Base-by-base conservation (phyloP, 2,329 filamentous ascomycete species). In the Tolypocladium nubicola region DNA sequence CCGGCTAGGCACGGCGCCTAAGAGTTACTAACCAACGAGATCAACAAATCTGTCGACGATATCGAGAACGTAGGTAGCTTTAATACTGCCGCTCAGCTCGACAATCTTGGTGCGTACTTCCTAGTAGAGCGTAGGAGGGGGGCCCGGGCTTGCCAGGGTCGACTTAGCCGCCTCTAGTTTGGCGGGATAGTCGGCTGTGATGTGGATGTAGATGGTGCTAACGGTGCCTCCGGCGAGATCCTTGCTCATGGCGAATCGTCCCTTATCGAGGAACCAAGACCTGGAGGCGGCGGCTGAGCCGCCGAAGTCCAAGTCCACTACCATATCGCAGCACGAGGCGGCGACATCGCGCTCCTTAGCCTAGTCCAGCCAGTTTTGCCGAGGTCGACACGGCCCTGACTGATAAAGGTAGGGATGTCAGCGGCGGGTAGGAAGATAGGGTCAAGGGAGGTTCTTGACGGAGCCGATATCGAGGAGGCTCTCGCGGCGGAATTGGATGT, bases 41-140 rank as follows among this genome's bases (percentile, higher is more conserved):
- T 99, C 94, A 52, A 99, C 91, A 70, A 99, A 97, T 54, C 93
- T 94, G 70, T 97, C 93, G 49, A 94, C 94, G 35, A 97, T 92
- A 56, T 94, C 94, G 56, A 99, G 78, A 23, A 94, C 93, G 70
- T 94, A 99, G 43, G 94, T 93, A 55, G 94, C 93, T 76, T 99
- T 94, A 39, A 99, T 94, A 79, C 93, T 97, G 19, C 94, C 94
- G 62, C 93, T 94, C 60, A 97, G 82, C 73, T 94, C 95, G 67
- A 96, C 90, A 66, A 99, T 91, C 68, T 90, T 91, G 11, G 94
- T 97, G 66, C 80, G 83, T 64, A 95, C 71, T 87, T 86, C 56
- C 69, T 68, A 19, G 70, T 68, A 0, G 71, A 69, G 33, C 53
- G 35, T 74, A 67, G 33, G 74, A 66, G 35, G 72, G 68, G 54